These are phyloP conservation scores for Colletotrichum phormii DNA, from an alignment of 2,329 filamentous ascomycete genomes.

Conservation along the genomic window DNA sequence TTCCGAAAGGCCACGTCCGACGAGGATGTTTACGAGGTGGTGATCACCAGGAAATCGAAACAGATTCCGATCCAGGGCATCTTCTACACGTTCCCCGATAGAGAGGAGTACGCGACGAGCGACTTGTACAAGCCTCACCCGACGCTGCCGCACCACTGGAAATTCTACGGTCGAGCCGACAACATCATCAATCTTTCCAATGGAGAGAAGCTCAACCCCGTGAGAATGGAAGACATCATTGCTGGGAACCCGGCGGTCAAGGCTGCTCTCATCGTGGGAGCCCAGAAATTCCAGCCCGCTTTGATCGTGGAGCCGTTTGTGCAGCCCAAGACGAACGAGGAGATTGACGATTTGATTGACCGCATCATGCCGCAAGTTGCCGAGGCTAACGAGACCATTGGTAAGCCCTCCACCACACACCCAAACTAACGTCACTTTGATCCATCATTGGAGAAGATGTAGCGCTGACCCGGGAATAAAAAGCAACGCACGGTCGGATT, in stretches of 20 bases:
- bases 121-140: conserved; percentile 56
- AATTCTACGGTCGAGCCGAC: conserved; percentile 50
- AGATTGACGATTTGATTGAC: conserved; percentile 49
- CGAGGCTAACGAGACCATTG: conserved; percentile 50
- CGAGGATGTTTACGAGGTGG: conserved; percentile 49
- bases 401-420: neutral
- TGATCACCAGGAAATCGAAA: conserved; percentile 50
- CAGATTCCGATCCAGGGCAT: conserved; percentile 50
- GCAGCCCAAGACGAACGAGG: conserved; percentile 42
- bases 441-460: neutral
- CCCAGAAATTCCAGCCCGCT: conserved; percentile 57
- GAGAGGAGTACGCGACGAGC: conserved; percentile 51
- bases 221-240: conserved; percentile 55
- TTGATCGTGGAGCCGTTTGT: conserved; percentile 58
- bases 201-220: conserved; percentile 61
- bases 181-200: conserved; percentile 61
- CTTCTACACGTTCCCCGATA: conserved; percentile 54
- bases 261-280: conserved; percentile 58
- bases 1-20: conserved; percentile 48
- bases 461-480: conserved; percentile 25
- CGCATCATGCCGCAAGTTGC: conserved; percentile 57
- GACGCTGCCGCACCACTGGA: conserved; percentile 48
- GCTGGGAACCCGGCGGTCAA: conserved; percentile 51
- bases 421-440: too few species aligned
- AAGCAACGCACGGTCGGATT: conserved; percentile 56